Evolutionary conservation across 2,329 filamentous ascomycete species (phyloP).

Genomic region (Aureobasidium namibiae): DNA sequence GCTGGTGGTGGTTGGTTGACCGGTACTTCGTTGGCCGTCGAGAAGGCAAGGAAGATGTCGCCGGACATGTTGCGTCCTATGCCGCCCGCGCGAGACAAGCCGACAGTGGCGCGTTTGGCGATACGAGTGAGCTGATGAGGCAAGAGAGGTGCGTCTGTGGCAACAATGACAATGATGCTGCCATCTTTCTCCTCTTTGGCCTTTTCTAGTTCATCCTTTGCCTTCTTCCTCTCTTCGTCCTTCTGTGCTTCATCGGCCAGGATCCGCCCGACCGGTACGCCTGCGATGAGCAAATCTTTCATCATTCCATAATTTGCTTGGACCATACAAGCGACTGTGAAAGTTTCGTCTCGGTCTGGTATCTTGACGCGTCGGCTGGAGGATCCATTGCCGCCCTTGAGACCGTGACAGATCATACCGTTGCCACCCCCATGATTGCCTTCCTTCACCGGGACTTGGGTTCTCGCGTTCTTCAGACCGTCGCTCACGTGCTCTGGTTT

Average conservation of each 20-base stretch:
- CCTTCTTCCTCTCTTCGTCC: background rate
- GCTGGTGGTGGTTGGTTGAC: background rate
- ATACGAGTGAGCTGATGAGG: background rate
- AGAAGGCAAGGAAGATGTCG: conserved; percentile 1
- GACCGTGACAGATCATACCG: conserved; percentile 7
- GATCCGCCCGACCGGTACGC: background rate
- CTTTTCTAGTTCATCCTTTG: background rate
- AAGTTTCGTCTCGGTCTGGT: background rate
- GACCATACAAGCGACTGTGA: background rate
- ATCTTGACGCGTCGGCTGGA: background rate
- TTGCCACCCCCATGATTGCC: background rate
- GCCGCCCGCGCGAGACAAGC: background rate
- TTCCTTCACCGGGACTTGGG: background rate
- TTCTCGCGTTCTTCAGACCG: background rate
- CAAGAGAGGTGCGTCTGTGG: background rate
- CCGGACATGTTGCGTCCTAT: conserved; percentile 2
- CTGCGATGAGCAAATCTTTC: background rate
- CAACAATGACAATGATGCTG: conserved; percentile 5
- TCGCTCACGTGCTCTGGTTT: background rate
- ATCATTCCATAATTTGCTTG: conserved; percentile 1
- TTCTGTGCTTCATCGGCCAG: background rate
- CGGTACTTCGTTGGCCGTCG: background rate
- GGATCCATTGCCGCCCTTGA: conserved; percentile 3
- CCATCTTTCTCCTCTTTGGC: background rate
- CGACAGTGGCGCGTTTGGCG: background rate